These are phyloP conservation scores for Trypanosomatidae sp. DNA, from an alignment of 208 protist genomes.

Conservation along the genomic window DNA sequence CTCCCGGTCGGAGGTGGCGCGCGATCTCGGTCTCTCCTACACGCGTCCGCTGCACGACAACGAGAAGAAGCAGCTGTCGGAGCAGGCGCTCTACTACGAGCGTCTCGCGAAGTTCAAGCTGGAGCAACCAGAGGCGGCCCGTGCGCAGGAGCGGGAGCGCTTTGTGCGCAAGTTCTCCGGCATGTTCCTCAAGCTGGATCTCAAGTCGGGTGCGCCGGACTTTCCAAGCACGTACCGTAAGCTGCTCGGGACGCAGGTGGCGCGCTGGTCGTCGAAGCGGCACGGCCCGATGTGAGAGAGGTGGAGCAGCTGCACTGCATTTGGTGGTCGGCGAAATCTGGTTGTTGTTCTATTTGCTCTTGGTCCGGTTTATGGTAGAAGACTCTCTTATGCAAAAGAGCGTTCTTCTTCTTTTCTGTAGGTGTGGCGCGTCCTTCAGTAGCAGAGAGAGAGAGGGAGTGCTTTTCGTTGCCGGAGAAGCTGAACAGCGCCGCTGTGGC, in stretches of 20 bases:
- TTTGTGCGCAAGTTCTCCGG: constrained; percentile 91
- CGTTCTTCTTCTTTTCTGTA: too few relatives aligned
- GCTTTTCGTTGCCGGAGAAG: too few relatives aligned
- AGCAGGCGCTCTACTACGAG: constrained; percentile 91
- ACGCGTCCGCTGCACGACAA: constrained; percentile 88
- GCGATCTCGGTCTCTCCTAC: constrained; percentile 90
- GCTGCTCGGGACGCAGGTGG: constrained; percentile 83
- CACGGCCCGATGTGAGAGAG: constrained; percentile 72
- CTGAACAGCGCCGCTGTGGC: too few relatives aligned
- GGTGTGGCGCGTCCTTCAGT: too few relatives aligned
- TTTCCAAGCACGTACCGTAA: constrained; percentile 88
- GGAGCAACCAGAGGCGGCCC: constrained; percentile 88
- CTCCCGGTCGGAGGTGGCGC: constrained; percentile 86
- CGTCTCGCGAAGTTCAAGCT: constrained; percentile 89
- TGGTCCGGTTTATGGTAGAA: too few relatives aligned
- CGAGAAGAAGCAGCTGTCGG: constrained; percentile 89
- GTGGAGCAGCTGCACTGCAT: not conserved
- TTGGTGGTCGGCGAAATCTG: not conserved
- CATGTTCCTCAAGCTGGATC: constrained; percentile 89
- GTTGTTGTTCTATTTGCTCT: not conserved
- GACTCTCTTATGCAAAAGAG: too few relatives aligned
- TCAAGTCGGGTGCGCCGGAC: constrained; percentile 81
- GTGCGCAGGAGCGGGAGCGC: constrained; percentile 78
- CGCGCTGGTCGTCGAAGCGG: constrained; percentile 88
- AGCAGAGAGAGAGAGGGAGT: too few relatives aligned